These are phyloP conservation scores for Neofusicoccum umdonicola DNA, from an alignment of 2,329 filamentous ascomycete species.

Conservation along the genomic window DNA sequence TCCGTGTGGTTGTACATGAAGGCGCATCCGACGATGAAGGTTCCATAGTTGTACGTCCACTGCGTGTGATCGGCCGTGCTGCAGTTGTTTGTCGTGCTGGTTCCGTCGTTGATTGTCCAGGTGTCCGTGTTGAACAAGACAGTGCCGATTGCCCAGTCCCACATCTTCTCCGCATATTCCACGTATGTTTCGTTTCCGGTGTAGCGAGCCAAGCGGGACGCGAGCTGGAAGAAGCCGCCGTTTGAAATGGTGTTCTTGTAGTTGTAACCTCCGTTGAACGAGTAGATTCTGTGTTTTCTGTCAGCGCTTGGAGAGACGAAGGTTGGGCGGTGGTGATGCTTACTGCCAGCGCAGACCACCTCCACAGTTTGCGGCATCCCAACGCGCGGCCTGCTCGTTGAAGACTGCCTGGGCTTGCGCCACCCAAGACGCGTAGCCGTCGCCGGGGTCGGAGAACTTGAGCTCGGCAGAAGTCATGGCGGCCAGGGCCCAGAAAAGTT, in stretches of 20 bases:
- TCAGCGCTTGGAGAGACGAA: neutral
- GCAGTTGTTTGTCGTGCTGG: slow-evolving; percentile 48
- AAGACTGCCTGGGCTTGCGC: slow-evolving; percentile 37
- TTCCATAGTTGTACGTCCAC: slow-evolving; percentile 66
- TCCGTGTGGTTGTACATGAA: slow-evolving; percentile 61
- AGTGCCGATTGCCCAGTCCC: slow-evolving; percentile 41
- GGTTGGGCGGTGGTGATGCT: neutral
- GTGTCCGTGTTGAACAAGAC: slow-evolving; percentile 55
- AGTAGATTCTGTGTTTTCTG: slow-evolving; percentile 28
- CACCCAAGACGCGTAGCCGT: slow-evolving; percentile 31
- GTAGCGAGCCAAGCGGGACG: slow-evolving; percentile 37
- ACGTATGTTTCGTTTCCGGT: slow-evolving; percentile 53
- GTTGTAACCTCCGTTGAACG: slow-evolving; percentile 50
- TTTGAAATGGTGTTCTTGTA: slow-evolving; percentile 55
- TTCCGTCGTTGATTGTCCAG: slow-evolving; percentile 55
- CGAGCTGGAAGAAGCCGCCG: slow-evolving; percentile 52
- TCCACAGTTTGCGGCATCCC: slow-evolving; percentile 37
- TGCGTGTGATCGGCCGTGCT: slow-evolving; percentile 52
- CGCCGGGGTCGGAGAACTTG: slow-evolving; percentile 66
- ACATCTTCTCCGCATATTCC: slow-evolving; percentile 57
- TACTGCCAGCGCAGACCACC: slow-evolving; percentile 32
- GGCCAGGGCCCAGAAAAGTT: slow-evolving; percentile 82
- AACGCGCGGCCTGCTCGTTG: slow-evolving; percentile 37
- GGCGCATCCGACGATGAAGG: slow-evolving; percentile 64
- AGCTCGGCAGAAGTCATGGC: slow-evolving; percentile 76